Base-by-base conservation (phyloP, 2,329 filamentous ascomycete species). In the Paecilomyces variotii region DNA sequence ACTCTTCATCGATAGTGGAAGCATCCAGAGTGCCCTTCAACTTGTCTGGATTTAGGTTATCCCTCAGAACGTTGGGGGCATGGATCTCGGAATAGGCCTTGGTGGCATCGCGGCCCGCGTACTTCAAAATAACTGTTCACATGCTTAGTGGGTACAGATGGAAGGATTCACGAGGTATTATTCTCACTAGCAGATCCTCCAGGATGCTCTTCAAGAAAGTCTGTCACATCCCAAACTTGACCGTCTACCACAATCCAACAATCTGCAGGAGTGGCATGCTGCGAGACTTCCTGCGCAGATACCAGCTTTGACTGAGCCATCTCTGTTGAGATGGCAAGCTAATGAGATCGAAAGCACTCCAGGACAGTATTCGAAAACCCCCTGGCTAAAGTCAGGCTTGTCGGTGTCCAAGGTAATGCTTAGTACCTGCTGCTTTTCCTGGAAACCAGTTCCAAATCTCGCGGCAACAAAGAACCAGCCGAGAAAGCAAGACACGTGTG, bases 201-300 rank as follows among this genome's bases (percentile, higher is more conserved):
- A 3, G 84, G 84, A 69, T 87, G 84, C 60, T 84, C 78, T n/a
- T 81, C 80, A 9, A 84, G 78, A 68, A 90, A 89, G 14, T 83
- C 79, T 26, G 84, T 86, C 52, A 90, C 73, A 69, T 90, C 84
- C 76, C 86, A 89, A 28, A 89, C 85, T 65, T 82, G 81, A 53
- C 82, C 81, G 69, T 89, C 82, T 25, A 90, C 81, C 19, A 88
- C 85, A 59, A 89, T 82, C 87, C 87, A 90, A 65, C 82, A 80
- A 63, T 85, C 72, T 56, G 77, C 65, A 34, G 74, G 64, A 11
- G 69, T 76, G 57, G 77, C 81, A 65, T 86, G 83, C 56, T 70
- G 70, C 0, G 74, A 74, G 58, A 85, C 70, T 59, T 84, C 76
- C 50, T 74, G 63, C 2, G 70, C 64, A 12, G 77, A 76, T 24